These are phyloP conservation scores for Dioscorea cayenensis DNA, from an alignment of 116 monocot genomes.

Conservation along the genomic window DNA sequence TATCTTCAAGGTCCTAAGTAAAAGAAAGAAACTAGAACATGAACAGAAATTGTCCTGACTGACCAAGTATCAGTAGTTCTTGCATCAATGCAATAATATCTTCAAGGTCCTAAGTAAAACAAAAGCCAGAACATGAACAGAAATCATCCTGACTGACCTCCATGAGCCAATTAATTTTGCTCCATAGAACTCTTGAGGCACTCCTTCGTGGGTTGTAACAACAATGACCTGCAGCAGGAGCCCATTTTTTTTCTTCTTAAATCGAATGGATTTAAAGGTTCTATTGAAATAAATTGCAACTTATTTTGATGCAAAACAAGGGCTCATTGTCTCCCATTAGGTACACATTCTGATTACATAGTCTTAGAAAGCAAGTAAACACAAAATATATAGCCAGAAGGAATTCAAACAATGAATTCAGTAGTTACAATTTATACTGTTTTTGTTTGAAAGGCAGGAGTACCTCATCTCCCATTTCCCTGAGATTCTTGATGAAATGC, in stretches of 20 bases:
- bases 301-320: not conserved
- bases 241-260: not conserved
- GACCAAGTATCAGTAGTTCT: slow-evolving; percentile 22
- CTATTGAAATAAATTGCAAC: not conserved
- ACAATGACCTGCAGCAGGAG: slow-evolving; percentile 53
- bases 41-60: not conserved
- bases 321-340: too few species aligned
- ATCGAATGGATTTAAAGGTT: not conserved
- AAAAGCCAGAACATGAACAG: not conserved
- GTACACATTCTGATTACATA: too few species aligned
- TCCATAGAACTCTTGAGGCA: slow-evolving; percentile 87
- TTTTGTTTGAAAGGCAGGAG: not conserved
- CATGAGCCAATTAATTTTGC: slow-evolving; percentile 92
- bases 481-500: slow-evolving; percentile 86
- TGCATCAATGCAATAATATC: not conserved
- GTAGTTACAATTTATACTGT: too few species aligned
- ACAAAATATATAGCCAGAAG: too few species aligned
- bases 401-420: too few species aligned
- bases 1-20: not conserved
- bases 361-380: too few species aligned
- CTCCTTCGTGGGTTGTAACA: slow-evolving; percentile 72
- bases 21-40: not conserved
- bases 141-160: slow-evolving; percentile 42
- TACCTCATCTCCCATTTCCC: slow-evolving; percentile 97
- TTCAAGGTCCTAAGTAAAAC: not conserved